Evolutionary conservation across 2,329 filamentous ascomycete genomes (phyloP), one percentile per base, ranked within the genome.

Genomic region (Cladophialophora carrionii): DNA sequence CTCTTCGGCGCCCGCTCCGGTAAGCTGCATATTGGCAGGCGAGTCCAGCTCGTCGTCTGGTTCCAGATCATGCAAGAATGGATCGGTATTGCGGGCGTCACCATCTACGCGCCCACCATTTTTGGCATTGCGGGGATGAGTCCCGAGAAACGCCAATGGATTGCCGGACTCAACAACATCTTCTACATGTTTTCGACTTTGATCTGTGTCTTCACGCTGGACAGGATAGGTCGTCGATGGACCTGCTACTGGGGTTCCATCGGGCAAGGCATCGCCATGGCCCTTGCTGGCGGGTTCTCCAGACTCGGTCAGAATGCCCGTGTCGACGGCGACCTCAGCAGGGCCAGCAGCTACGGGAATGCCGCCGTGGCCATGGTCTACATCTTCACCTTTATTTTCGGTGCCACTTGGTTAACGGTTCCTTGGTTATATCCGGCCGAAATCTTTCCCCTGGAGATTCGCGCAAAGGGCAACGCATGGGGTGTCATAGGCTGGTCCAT

Each of bases 401-500:
- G 86, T 20, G 85, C 86, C 0, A 87, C 86, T 1, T 84, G 82
- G 81, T 70, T 84, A 6, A 84, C 79, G 0, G 82, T 87, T 0
- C 85, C 85, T 1, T 86, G 85, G 85, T 76, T 90, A 0, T 89
- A 89, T 62, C 87, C 87, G 0, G 87, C 89, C 1, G 89, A 92
- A 73, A 91, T 91, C 62, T 92, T 90, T 71, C 88, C 89, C 0
- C 76, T 91, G 0, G 84, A 88, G 65, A 83, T 91, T 0, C 84
- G 90, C 24, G 89, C 90, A 1, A 88, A 89, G 70, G 90, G 89
- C 5, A 92, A 91, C 66, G 88, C 89, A 0, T 91, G 86, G 84
- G 89, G 90, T 22, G 89, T 92, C 0, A 84, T 91, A 0, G 89
- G 90, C 0, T 92, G 89, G 90, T 85, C 82, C 14, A 90, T 92